phyloP scores from a whole-genome alignment of 2,329 filamentous ascomycete species.

The Aureobasidium zeae region DNA sequence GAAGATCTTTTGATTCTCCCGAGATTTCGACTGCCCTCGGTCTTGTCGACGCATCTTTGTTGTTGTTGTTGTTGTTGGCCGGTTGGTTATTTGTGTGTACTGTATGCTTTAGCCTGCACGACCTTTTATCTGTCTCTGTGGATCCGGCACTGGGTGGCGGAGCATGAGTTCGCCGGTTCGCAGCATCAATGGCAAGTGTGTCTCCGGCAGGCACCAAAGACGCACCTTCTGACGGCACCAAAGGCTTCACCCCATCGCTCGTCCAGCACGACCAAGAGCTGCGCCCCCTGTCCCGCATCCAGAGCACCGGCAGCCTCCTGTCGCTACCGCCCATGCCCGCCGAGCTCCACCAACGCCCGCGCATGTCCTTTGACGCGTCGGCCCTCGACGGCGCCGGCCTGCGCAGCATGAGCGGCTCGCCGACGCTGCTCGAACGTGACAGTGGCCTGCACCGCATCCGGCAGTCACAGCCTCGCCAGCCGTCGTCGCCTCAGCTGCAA shows the following conservation, averaged over 20 bases:
- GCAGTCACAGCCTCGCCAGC: slow-evolving; percentile 65
- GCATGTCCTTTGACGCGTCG: slow-evolving; percentile 12
- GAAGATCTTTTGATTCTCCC: background rate
- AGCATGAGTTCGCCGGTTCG: slow-evolving; percentile 17
- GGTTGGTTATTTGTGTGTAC: too few species aligned
- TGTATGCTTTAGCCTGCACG: too few species aligned
- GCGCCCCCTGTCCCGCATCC: slow-evolving; percentile 5
- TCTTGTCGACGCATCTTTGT: slow-evolving; percentile 1
- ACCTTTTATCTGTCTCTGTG: background rate
- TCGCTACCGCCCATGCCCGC: slow-evolving; percentile 4
- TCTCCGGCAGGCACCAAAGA: background rate
- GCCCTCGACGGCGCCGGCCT: slow-evolving; percentile 11
- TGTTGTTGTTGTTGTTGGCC: too few species aligned
- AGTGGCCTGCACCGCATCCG: slow-evolving; percentile 82
- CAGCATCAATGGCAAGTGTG: slow-evolving; percentile 13
- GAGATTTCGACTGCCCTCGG: slow-evolving; percentile 11
- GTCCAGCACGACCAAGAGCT: slow-evolving; percentile 7
- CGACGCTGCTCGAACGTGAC: slow-evolving; percentile 23
- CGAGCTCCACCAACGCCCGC: slow-evolving; percentile 1
- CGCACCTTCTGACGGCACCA: background rate
- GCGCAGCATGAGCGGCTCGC: slow-evolving; percentile 14
- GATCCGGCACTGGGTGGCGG: slow-evolving; percentile 1
- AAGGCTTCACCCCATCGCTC: slow-evolving; percentile 14
- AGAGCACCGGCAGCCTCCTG: slow-evolving; percentile 12
- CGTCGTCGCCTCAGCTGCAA: slow-evolving; percentile 48